Evolutionary conservation across 306 rosid genomes (phyloP), one percentile per base, ranked within the genome.

Genomic region (Prinsepia uniflora): DNA sequence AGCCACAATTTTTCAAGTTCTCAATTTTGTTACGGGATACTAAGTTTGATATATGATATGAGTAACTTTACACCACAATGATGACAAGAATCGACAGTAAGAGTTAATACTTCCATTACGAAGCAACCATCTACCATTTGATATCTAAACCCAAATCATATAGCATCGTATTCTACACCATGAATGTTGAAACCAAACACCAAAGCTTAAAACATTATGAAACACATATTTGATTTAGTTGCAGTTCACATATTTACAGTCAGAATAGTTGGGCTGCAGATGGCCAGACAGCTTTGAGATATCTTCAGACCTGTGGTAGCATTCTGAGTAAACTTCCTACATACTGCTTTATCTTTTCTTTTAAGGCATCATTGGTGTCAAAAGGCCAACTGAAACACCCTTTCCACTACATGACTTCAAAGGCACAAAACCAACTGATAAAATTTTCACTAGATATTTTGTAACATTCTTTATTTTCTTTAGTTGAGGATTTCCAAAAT

Each of bases 31-130:
- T 59, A 13, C 40, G 13, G 17, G 30, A 34, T 59, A 34, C 13
- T 13, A 55, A 5, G 10, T 20, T 42, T 41, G 6, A 66, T n/a
- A 55, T 8, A 8, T 42, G 43, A 59, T 14, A 24, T 59, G 34
- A 30, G 43, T 14, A 34, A 59, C 41, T 34, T 59, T 68, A 36
- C 3, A 68, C 60, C 47, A 11, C 48, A 68, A 69, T 53, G 52
- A 54, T 19, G 60, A 39, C 50, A 52, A 70, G 10, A 55, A 55
- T 54, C 15, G 63, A 58, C 41, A 20, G 52, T 14, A 8, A n/a
- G n/a, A 57, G 30, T 45, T 5, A 24, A 13, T 55, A 13, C 42
- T 70, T 42, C 44, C 43, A 59, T 6, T 10, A 55, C 10, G 15
- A 20, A 10, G 54, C 54, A 49, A n/a, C 54, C 54, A 49, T 49